phyloP scores from a whole-genome alignment of 768 basidiomycete genomes.

The Lentinula guzmanii region DNA sequence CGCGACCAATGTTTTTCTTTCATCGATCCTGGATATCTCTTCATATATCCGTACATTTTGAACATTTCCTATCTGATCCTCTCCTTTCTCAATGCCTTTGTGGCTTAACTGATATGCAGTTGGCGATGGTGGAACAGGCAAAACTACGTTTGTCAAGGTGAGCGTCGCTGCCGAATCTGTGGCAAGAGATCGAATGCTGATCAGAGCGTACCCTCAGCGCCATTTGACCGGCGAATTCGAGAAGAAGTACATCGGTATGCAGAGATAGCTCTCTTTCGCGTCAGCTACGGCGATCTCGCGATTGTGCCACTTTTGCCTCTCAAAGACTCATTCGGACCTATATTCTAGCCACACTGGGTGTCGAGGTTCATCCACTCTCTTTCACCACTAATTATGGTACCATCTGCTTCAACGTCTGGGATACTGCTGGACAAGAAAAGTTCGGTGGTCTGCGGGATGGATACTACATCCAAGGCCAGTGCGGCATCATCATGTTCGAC shows the following conservation, averaged over 20 bases:
- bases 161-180: slow-evolving; percentile 16
- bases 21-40: slow-evolving; percentile 43
- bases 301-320: not conserved
- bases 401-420: slow-evolving; percentile 99
- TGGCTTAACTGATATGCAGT: slow-evolving; percentile 40
- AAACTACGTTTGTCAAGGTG: slow-evolving; percentile 98
- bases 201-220: slow-evolving; percentile 52
- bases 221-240: slow-evolving; percentile 99
- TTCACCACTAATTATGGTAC: slow-evolving; percentile 99
- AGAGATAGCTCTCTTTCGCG: slow-evolving; percentile 9
- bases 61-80: not conserved
- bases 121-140: slow-evolving; percentile 95
- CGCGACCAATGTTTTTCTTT: slow-evolving; percentile 28
- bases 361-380: slow-evolving; percentile 94
- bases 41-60: slow-evolving; percentile 7
- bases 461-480: slow-evolving; percentile 96
- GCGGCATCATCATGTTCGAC: slow-evolving; percentile 99
- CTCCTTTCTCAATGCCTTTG: slow-evolving; percentile 13
- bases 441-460: slow-evolving; percentile 98
- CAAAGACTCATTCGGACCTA: slow-evolving; percentile 8
- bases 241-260: slow-evolving; percentile 97
- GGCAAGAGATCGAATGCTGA: slow-evolving; percentile 51
- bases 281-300: slow-evolving; percentile 11
- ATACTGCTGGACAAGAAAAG: slow-evolving; percentile 99
- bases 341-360: slow-evolving; percentile 89